A percentile compares a stretch with the other conserved stretches of the same genome.
phyloP scores from a whole-genome alignment of 805 yeast genomes.

The Blastobotrys robertii region DNA sequence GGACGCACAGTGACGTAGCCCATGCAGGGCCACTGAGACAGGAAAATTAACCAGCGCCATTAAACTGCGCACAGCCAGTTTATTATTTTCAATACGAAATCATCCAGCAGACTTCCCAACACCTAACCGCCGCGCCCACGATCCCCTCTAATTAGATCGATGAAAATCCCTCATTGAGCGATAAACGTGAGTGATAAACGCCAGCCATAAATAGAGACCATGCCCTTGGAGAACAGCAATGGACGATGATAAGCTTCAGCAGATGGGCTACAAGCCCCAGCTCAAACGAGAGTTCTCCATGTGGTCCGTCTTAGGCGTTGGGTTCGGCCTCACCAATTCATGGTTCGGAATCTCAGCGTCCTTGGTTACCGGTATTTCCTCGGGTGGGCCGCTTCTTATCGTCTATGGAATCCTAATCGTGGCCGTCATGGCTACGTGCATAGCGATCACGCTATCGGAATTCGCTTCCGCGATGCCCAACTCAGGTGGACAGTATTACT shows the following conservation, averaged over 20 bases:
- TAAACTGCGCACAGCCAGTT: too few species aligned
- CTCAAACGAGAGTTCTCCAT: slow-evolving; percentile 48
- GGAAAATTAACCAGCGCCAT: too few species aligned
- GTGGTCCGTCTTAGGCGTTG: slow-evolving; percentile 38
- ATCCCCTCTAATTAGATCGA: too few species aligned
- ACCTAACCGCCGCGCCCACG: too few species aligned
- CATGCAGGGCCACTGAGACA: too few species aligned
- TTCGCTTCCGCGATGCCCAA: slow-evolving; percentile 30
- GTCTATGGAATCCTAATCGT: slow-evolving; percentile 57
- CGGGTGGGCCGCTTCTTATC: slow-evolving; percentile 52
- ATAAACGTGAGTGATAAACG: too few species aligned
- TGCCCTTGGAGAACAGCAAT: background rate
- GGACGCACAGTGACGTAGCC: too few species aligned
- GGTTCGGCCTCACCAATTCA: slow-evolving; percentile 58
- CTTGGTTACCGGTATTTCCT: slow-evolving; percentile 42
- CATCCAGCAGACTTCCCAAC: too few species aligned
- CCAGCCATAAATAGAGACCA: too few species aligned
- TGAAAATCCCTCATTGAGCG: too few species aligned
- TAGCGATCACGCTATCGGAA: slow-evolving; percentile 67
- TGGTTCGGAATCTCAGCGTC: slow-evolving; percentile 50
- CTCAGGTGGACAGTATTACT: slow-evolving; percentile 18
- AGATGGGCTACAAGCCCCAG: slow-evolving; percentile 55
- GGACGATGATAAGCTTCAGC: slow-evolving; percentile 18
- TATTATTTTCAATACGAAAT: too few species aligned
- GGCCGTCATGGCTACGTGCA: slow-evolving; percentile 42